Conservation (phyloP, 768 basidiomycete genomes). For the Tricholoma sp. region DNA sequence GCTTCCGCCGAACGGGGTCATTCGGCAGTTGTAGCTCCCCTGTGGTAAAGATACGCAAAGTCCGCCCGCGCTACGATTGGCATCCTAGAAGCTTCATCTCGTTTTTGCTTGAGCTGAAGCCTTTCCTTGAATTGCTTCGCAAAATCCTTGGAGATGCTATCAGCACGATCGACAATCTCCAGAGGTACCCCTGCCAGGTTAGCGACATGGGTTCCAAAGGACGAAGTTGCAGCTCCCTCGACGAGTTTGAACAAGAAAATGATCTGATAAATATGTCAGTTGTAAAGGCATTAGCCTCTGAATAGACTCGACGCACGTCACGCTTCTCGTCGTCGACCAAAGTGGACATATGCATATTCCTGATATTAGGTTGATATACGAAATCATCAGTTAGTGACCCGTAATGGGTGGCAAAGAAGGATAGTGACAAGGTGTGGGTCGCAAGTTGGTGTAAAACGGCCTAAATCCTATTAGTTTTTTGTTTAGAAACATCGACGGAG, state of each 20-base stretch:
- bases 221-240: slow-evolving; percentile 79
- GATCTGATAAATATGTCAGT: slow-evolving; percentile 44
- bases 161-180: slow-evolving; percentile 84
- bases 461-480: slow-evolving; percentile 25
- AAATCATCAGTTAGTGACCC: slow-evolving; percentile 94
- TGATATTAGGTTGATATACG: slow-evolving; percentile 85
- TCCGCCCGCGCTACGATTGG: slow-evolving; percentile 86
- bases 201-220: slow-evolving; percentile 93
- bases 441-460: slow-evolving; percentile 94
- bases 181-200: slow-evolving; percentile 88
- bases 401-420: slow-evolving; percentile 98
- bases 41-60: slow-evolving; percentile 69
- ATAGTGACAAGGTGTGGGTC: slow-evolving; percentile 84
- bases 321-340: slow-evolving; percentile 89
- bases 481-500: neutral
- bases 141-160: slow-evolving; percentile 80
- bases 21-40: slow-evolving; percentile 49
- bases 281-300: slow-evolving; percentile 2
- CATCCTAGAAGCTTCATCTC: slow-evolving; percentile 49
- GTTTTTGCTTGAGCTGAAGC: slow-evolving; percentile 58
- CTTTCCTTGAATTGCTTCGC: slow-evolving; percentile 83
- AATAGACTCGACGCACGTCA: slow-evolving; percentile 46
- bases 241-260: slow-evolving; percentile 95
- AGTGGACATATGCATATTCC: slow-evolving; percentile 95
- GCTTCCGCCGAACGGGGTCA: slow-evolving; percentile 45